These are phyloP conservation scores for Exsudoporus frostii DNA, from an alignment of 768 basidiomycete genomes.

Conservation along the genomic window DNA sequence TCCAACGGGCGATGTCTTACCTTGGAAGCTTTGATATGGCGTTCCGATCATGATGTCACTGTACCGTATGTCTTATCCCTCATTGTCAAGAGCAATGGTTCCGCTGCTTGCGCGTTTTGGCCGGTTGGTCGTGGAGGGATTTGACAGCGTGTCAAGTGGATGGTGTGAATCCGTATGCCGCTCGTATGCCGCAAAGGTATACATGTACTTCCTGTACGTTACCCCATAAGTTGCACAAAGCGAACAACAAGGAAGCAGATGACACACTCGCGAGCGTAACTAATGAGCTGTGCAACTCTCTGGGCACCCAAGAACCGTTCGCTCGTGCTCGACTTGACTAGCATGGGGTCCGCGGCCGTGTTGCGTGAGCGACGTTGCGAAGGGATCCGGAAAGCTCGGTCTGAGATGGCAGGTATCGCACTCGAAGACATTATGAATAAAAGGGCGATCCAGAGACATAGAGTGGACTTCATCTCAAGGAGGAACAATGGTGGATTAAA, in stretches of 20 bases:
- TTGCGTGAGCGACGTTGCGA: conserved; percentile 4
- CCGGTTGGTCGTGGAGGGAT: background rate
- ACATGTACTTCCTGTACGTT: conserved; percentile 37
- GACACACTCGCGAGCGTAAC: conserved; percentile 6
- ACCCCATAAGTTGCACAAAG: background rate
- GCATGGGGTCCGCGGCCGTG: background rate
- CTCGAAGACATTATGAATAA: background rate
- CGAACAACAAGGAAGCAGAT: background rate
- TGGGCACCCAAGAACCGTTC: background rate
- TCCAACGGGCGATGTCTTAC: conserved; percentile 22
- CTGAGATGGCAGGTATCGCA: conserved; percentile 10
- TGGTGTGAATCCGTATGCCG: conserved; percentile 41
- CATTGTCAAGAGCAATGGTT: conserved; percentile 27
- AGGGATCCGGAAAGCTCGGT: conserved; percentile 2
- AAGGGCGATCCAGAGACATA: background rate
- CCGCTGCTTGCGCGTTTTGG: conserved; percentile 17
- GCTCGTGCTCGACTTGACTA: background rate
- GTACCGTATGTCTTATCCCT: conserved; percentile 35
- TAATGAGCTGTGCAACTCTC: background rate
- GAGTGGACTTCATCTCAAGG: conserved; percentile 6
- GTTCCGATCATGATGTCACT: conserved; percentile 44
- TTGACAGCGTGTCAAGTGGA: conserved; percentile 15
- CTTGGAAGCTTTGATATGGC: conserved; percentile 37
- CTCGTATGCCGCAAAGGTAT: conserved; percentile 40
- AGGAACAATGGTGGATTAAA: background rate